Base-by-base conservation (phyloP, 805 yeast genomes). In the Metschnikowia noctiluminum region DNA sequence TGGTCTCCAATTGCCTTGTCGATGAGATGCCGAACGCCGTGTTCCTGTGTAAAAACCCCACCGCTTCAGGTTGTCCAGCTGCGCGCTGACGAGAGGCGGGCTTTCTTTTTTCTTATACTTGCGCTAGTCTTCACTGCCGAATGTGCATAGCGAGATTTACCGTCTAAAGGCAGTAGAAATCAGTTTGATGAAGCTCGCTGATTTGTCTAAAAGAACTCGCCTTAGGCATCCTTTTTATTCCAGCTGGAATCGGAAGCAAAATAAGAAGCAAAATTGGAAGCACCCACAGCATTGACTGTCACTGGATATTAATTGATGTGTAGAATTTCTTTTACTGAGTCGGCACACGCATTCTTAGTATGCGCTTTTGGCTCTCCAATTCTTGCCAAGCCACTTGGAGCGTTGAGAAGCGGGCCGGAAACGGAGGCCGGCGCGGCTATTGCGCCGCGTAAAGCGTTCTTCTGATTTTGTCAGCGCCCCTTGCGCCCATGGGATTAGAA, bases 11-110 rank as follows among this genome's bases (percentile, higher is more conserved):
- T 15, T 32, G 48, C 43, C 39, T 35, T 27, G 48, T 34, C 10
- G 38, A 38, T 35, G 40, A 10, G 15, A 30, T 21, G 38, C 13
- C 37, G 37, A 39, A 38, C 50, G 56, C 56, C 56, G 56, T 49
- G 51, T 27, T 36, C 49, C 45, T 51, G 51, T 44, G 45, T 12
- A 28, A 13, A 13, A 30, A 30, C 10, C 16, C 15, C 28, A 26
- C 46, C 52, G 49, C 39, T 42, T 45, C 43, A 45, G 52, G 52
- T 45, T 28, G 40, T 15, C 38, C 9, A 13, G 15, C 35, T 26
- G 49, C 42, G 32, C n/a, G 13, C 7, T n/a, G 31, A 21, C 43
- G 36, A 9, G 30, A 16, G 16, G 36, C 36, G 28, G 36, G 35
- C 27, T 31, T 40, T 40, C 36, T 32, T 40, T 40, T 40, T 40